Evolutionary conservation across 768 basidiomycete species (phyloP), one percentile per base, ranked within the genome.

Genomic region (Pleurotus tuber-regium): DNA sequence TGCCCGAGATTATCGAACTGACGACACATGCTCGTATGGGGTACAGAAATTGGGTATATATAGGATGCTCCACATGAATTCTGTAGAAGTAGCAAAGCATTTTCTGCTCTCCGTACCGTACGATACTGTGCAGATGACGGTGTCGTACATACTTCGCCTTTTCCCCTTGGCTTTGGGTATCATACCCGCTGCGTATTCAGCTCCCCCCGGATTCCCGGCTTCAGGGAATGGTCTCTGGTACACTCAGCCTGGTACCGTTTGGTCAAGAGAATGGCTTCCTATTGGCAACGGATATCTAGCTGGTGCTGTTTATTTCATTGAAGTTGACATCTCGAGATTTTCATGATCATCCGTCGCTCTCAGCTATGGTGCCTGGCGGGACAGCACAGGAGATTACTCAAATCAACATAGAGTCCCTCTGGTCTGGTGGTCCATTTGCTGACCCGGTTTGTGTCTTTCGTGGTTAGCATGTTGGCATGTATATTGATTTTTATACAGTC

Each of bases 171-270:
- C 23, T 5, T 16, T 48, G 11, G 31, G 46, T 11, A 23, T 21
- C 4, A 14, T 35, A 8, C 46, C 29, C 5, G 6, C 31, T 9
- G 46, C 31, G 10, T 21, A 33, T 4, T 48, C 46, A 23, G 63
- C 66, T 16, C 72, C 74, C 26, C 43, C 69, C 10, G 76, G 72
- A n/a, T 87, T 89, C 59, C 87, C 87, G 0, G 55, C 68, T 3
- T 82, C 84, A 10, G 87, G 87, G n/a, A 89, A 89, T 65, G 87
- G 80, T 4, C 70, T 89, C 24, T 89, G 87, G 87, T 89, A 83
- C 56, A 77, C 67, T 3, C 52, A 72, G 12, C 75, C 79, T 0
- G 83, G 78, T 1, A 61, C 61, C 0, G 62, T 73, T 16, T 89
- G 87, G 87, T 66, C 74, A 0, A 71, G 72, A 39, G 77, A 86